These are phyloP conservation scores for Pulveroboletus ravenelii DNA, from an alignment of 768 basidiomycete genomes.

Conservation along the genomic window DNA sequence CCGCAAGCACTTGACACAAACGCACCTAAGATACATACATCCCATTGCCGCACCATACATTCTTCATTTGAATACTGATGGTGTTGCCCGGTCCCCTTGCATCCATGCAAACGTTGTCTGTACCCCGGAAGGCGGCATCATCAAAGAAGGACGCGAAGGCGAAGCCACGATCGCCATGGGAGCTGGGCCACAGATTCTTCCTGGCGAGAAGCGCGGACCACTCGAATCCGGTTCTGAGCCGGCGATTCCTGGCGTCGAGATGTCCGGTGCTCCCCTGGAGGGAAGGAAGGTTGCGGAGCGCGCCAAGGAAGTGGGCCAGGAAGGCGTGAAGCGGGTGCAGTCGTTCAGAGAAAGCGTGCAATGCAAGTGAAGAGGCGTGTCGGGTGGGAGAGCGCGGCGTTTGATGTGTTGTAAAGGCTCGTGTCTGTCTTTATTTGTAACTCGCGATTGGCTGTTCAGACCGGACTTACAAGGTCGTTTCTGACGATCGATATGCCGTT, in stretches of 20 bases:
- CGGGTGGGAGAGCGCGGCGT: conserved; percentile 51
- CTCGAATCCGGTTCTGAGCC: conserved; percentile 45
- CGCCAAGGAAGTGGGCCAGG: conserved; percentile 29
- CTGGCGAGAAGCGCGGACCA: conserved; percentile 65
- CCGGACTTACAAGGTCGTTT: conserved; percentile 13
- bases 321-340: conserved; percentile 34
- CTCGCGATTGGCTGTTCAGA: too few relatives aligned
- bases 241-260: too few relatives aligned
- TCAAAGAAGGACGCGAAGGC: conserved; percentile 43
- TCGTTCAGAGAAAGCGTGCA: conserved; percentile 44
- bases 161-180: conserved; percentile 55
- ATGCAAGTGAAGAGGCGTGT: conserved; percentile 37
- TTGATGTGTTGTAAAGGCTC: conserved; percentile 30
- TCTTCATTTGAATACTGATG: too few relatives aligned
- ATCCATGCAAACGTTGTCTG: too few relatives aligned
- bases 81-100: too few relatives aligned
- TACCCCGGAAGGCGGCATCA: too few relatives aligned
- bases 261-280: conserved; percentile 18
- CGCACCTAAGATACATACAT: too few relatives aligned
- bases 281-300: conserved; percentile 30
- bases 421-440: background rate
- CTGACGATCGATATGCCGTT: conserved; percentile 28
- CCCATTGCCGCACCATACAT: too few relatives aligned
- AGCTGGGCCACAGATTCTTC: conserved; percentile 67
- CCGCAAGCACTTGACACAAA: too few relatives aligned